phyloP scores from a whole-genome alignment of 176 grass and related monocot species.

The Oryza longistaminata region DNA sequence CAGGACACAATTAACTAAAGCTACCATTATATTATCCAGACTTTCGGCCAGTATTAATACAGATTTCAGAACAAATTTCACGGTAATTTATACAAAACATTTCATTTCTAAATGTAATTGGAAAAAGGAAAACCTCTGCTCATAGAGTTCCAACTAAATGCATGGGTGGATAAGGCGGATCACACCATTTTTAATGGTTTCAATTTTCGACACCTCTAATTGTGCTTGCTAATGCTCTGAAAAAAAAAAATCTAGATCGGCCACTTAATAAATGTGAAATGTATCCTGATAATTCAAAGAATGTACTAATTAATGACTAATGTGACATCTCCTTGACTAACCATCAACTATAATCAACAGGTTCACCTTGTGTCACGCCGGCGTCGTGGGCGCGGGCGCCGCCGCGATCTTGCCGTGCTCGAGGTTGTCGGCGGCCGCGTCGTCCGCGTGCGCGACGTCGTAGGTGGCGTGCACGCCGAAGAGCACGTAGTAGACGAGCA shows the following conservation, averaged over 20 bases:
- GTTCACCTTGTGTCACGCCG: constrained; percentile 4
- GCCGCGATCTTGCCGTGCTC: constrained; percentile 34
- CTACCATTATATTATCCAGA: neutral
- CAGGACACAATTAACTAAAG: neutral
- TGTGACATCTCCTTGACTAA: neutral
- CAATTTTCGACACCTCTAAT: too few species aligned
- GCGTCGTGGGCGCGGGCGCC: neutral
- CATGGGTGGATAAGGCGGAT: too few species aligned
- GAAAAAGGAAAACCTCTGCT: neutral
- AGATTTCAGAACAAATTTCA: neutral
- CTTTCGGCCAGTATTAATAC: neutral
- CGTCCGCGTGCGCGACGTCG: constrained; percentile 37
- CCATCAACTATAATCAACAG: neutral
- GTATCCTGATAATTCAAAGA: neutral
- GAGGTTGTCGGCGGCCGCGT: neutral
- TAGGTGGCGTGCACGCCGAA: constrained; percentile 63
- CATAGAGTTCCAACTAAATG: too few species aligned
- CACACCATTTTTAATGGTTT: too few species aligned
- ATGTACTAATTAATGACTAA: neutral
- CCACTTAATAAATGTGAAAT: neutral
- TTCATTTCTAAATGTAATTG: neutral
- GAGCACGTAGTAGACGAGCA: constrained; percentile 62
- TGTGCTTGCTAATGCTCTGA: too few species aligned
- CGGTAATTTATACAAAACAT: neutral
- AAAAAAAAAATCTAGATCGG: too few species aligned